These are phyloP conservation scores for Asterophora parasitica DNA, from an alignment of 768 basidiomycete species.

Conservation along the genomic window DNA sequence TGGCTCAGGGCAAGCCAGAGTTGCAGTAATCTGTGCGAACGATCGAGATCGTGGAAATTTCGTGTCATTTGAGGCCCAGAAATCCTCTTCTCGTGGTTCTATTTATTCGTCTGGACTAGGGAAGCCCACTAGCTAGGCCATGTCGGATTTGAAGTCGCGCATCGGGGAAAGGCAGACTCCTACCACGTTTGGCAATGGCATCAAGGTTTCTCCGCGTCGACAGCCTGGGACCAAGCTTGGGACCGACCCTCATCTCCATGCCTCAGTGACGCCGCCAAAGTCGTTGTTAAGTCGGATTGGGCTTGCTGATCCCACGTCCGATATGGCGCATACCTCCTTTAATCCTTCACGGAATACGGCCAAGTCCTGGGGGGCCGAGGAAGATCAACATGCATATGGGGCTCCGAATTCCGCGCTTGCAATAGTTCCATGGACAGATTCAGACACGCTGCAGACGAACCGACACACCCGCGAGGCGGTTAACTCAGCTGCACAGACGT, in stretches of 20 bases:
- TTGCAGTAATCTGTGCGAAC: too few relatives aligned
- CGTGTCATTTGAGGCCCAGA: too few relatives aligned
- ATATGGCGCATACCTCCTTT: too few relatives aligned
- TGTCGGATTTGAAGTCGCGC: constrained; percentile 1
- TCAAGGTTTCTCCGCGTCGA: not conserved
- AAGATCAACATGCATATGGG: not conserved
- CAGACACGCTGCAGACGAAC: not conserved
- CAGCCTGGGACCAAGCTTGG: not conserved
- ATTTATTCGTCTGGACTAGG: not conserved
- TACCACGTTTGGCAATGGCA: not conserved
- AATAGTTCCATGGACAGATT: not conserved
- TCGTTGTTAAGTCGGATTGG: constrained; percentile 1
- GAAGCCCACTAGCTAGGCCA: not conserved
- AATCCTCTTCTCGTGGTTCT: too few relatives aligned
- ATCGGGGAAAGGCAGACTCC: constrained; percentile 1
- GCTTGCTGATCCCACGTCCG: not conserved
- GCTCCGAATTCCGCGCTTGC: not conserved
- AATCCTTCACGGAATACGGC: not conserved
- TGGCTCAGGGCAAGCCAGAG: too few relatives aligned
- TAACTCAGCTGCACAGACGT: not conserved
- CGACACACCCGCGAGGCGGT: not conserved
- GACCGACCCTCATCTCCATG: not conserved
- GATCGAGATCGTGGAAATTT: too few relatives aligned
- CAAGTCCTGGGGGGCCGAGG: not conserved
- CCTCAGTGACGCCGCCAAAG: not conserved